Conservation (phyloP, 495 filamentous ascomycete genomes). For the Aspergillus incahuasiensis region DNA sequence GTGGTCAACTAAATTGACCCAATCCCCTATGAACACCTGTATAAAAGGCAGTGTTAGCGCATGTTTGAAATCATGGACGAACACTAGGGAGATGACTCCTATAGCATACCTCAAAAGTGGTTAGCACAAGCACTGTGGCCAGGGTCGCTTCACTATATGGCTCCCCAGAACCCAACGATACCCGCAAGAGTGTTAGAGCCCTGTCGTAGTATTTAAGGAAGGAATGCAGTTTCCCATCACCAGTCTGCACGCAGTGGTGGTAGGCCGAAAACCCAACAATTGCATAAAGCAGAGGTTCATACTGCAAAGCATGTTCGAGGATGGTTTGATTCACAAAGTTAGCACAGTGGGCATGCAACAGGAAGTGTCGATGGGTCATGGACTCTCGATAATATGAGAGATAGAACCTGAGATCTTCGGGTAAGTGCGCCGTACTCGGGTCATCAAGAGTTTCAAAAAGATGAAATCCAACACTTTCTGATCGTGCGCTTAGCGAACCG, state of each 20-base stretch:
- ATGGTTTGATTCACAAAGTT: slow-evolving; percentile 70
- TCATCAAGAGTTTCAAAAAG: slow-evolving; percentile 20
- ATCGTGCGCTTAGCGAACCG: slow-evolving; percentile 32
- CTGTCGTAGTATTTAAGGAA: slow-evolving; percentile 90
- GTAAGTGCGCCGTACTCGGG: slow-evolving; percentile 40
- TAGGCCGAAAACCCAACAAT: slow-evolving; percentile 90
- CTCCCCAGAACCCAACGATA: slow-evolving; percentile 63
- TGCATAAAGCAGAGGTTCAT: slow-evolving; percentile 83
- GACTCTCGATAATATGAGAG: slow-evolving; percentile 71
- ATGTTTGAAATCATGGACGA: background rate
- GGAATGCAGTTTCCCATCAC: slow-evolving; percentile 65
- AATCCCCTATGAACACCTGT: slow-evolving; percentile 92
- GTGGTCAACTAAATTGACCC: slow-evolving; percentile 86
- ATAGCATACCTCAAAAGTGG: slow-evolving; percentile 78
- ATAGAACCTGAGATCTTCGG: slow-evolving; percentile 70
- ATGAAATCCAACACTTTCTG: slow-evolving; percentile 30
- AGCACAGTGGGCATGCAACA: slow-evolving; percentile 59
- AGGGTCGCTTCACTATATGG: slow-evolving; percentile 70
- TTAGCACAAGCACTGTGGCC: slow-evolving; percentile 85
- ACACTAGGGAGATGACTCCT: background rate
- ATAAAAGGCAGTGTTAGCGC: slow-evolving; percentile 21
- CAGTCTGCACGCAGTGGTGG: slow-evolving; percentile 65
- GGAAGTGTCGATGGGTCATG: slow-evolving; percentile 76
- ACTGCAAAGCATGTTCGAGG: slow-evolving; percentile 63
- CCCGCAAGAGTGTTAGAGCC: slow-evolving; percentile 71